A percentile compares a stretch with the other conserved stretches of the same genome.
phyloP scores from a whole-genome alignment of 495 filamentous ascomycete genomes.

The Aspergillus sparsus region DNA sequence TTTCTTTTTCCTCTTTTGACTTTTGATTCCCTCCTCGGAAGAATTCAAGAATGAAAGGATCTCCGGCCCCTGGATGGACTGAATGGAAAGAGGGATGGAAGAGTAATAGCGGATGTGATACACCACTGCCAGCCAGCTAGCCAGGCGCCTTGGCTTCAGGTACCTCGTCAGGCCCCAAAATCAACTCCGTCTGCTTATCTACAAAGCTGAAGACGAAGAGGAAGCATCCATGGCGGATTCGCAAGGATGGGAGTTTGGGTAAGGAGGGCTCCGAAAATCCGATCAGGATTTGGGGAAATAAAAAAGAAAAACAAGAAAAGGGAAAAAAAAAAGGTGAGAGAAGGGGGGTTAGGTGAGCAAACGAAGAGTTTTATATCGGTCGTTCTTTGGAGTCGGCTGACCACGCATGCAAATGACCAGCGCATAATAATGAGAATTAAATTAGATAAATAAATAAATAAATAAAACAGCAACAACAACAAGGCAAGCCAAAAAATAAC shows the following conservation, averaged over 20 bases:
- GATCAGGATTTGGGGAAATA: constrained; percentile 9
- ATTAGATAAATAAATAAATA: too few species aligned
- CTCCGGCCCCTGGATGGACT: constrained; percentile 1
- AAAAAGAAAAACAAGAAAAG: constrained; percentile 4
- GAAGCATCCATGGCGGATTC: constrained; percentile 18
- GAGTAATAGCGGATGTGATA: constrained; percentile 15
- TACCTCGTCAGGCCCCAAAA: constrained; percentile 21
- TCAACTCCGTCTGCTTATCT: constrained; percentile 23
- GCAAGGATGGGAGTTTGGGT: constrained; percentile 5
- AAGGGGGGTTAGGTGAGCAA: constrained; percentile 12
- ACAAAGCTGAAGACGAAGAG: constrained; percentile 10
- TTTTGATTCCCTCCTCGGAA: constrained; percentile 3
- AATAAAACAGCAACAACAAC: too few species aligned
- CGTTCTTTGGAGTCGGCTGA: constrained; percentile 21
- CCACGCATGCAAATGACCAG: constrained; percentile 32
- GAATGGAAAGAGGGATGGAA: constrained; percentile 12
- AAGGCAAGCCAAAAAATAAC: background rate
- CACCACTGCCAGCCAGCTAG: constrained; percentile 15
- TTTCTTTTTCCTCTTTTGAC: background rate
- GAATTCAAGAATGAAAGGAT: constrained; percentile 6
- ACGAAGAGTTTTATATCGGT: constrained; percentile 18
- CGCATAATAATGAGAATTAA: constrained; percentile 18
- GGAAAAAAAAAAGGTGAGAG: constrained; percentile 7
- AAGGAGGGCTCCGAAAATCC: background rate
- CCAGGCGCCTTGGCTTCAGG: constrained; percentile 24